These are phyloP conservation scores for Cladobotryum mycophilum DNA, from an alignment of 2,329 filamentous ascomycete genomes.

Conservation along the genomic window DNA sequence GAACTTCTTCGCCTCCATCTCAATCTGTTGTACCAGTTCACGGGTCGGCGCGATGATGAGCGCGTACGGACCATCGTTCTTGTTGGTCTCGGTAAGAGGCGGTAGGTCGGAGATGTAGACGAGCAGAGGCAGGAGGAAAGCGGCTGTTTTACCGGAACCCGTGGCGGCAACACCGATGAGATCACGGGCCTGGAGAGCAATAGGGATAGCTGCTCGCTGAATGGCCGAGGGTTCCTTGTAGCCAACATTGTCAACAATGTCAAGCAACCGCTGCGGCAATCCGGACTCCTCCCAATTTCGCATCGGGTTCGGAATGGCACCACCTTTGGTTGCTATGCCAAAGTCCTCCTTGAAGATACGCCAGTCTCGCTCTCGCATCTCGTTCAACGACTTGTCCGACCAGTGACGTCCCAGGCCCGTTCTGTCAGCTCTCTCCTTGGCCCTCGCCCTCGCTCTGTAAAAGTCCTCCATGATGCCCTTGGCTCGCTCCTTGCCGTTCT, in stretches of 20 bases:
- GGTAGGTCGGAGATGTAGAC: constrained; percentile 93
- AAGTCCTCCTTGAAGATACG: constrained; percentile 99
- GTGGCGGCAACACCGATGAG: constrained; percentile 98
- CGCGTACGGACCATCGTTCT: constrained; percentile 94
- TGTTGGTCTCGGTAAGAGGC: constrained; percentile 74
- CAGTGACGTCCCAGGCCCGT: constrained; percentile 86
- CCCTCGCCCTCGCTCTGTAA: constrained; percentile 56
- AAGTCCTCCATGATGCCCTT: constrained; percentile 74
- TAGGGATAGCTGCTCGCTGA: constrained; percentile 90
- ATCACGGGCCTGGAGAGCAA: constrained; percentile 85
- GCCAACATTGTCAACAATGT: constrained; percentile 77
- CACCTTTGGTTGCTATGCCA: constrained; percentile 91
- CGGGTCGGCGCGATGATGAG: constrained; percentile 94
- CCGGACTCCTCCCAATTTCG: constrained; percentile 84
- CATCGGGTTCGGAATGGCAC: constrained; percentile 91
- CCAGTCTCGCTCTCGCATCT: constrained; percentile 98
- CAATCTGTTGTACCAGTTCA: constrained; percentile 96
- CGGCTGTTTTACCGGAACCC: constrained; percentile 96
- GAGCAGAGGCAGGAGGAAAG: constrained; percentile 84
- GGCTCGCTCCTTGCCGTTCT: constrained; percentile 70
- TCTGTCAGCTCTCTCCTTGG: constrained; percentile 64
- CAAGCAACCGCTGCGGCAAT: constrained; percentile 68
- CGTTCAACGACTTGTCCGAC: constrained; percentile 84
- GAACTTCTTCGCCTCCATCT: constrained; percentile 89
- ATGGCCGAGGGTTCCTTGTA: constrained; percentile 90